Evolutionary conservation across 345 rosid genomes (phyloP), one percentile per base, ranked within the genome.

Genomic region (Turritis glabra): DNA sequence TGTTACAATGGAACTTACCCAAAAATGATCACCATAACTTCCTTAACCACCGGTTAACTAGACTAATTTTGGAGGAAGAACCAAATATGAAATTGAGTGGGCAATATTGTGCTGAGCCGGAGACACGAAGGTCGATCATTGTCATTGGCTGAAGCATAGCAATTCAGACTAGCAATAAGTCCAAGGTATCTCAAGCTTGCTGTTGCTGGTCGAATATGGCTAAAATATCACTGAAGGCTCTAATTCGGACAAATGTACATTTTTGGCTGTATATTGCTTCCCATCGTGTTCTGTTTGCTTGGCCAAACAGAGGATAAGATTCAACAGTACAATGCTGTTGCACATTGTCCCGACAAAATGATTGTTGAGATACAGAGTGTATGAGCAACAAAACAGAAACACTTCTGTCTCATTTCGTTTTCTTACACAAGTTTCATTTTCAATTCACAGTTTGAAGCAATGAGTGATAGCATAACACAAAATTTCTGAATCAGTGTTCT

Each of bases 211-310:
- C 18, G 32, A 52, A 61, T 14, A 23, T 41, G 52, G 33, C 67
- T 62, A 43, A 62, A 62, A 62, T 37, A 56, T 43, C 10, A 56
- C 40, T n/a, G 1, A 56, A 30, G 38, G 61, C 52, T 62, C 53
- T 25, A 17, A 5, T n/a, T 62, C 29, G 8, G 38, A 46, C 58
- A 50, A 66, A 50, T 32, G 71, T 48, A 32, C 57, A 32, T 48
- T 65, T 66, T 66, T 66, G 71, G 44, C 71, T 66, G 18, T 66
- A 48, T 47, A 30, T 19, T 58, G 27, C 29, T 19, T 64, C 38
- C 29, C 56, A 33, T 64, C 56, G 29, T 66, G 58, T 33, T 66
- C 32, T 64, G 46, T 65, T 32, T 32, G 29, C 57, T 65, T 50
- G 71, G 57, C 57, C 17, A 30, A 22, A 21, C 26, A 65, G 8